Evolutionary conservation across 2,329 filamentous ascomycete species (phyloP), one percentile per base, ranked within the genome.

Genomic region (Cladosporium sp.): DNA sequence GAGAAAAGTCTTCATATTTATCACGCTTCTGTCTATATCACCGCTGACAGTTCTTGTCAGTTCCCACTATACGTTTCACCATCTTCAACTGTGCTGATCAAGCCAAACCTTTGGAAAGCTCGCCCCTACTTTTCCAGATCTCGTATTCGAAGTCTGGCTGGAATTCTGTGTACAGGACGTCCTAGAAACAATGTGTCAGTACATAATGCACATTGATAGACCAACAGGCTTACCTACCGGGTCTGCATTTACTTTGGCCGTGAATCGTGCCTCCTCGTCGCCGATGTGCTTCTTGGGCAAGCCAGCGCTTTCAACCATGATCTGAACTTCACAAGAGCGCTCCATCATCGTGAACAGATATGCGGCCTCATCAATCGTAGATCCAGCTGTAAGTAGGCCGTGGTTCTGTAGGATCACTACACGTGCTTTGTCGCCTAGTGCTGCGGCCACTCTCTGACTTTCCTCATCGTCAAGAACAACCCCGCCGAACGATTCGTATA

Each of bases 301-400:
- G 1, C 70, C 69, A 11, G 72, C 72, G 0, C 82, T 81, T 67
- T 87, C 84, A 35, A 80, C 79, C 57, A 76, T 71, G 38, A 86
- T 69, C 68, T 87, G 83, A 29, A 84, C 76, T 39, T 78, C 74
- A 63, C 84, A 86, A 30, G 76, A 78, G 38, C 80, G 73, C 62
- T 70, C 68, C 52, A 71, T 54, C 18, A 57, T 53, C 16, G 64
- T 58, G 50, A 70, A 72, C 54, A 67, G 64, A 49, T 64, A 67
- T 4, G 65, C 64, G 7, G 68, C 66, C 50, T 64, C 67, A 38
- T 67, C 69, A 7, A 71, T 60, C 0, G 63, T 66, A 15, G 57
- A 38, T 6, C 64, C 67, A 20, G 62, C 62, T 1, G 68, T 75
- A n/a, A 76, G 52, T 4, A 75, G 57, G 4, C 72, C 69, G 50